Base-by-base conservation (phyloP, 108 stramenopile genomes). In the Nitzschia inconspicua region DNA sequence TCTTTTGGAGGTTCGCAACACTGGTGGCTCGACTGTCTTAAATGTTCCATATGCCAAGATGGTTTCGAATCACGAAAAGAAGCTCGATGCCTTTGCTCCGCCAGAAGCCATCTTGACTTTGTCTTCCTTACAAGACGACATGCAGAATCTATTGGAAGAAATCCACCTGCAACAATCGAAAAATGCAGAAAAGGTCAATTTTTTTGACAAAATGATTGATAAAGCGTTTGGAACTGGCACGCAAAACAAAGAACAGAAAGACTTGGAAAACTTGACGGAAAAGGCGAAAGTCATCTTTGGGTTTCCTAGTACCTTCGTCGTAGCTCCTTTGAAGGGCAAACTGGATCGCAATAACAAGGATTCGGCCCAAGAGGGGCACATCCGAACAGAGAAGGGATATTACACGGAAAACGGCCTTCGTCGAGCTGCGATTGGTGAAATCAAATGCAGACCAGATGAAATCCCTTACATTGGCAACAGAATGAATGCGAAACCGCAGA, bases 131-230 rank as follows among this genome's bases (percentile, higher is more conserved):
- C 83, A 80, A 60, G 14, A 58, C 8, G 85, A 89, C 39, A 82
- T 86, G 60, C 85, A 70, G 10, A 86, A 79, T 67, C 52, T 89
- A 29, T 57, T 94, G 28, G 93, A 94, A 54, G 93, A 94, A 56
- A 75, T 91, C n/a, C 75, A 78, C 49, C 57, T 80, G 40, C 89
- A 94, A 59, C 75, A 87, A 52, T 44, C 65, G 31, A 88, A 94
- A 56, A 76, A 75, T n/a, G 53, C 65, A 13, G 55, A 66, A 16
- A 70, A 65, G 24, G 60, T 78, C 54, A 82, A 78, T 43, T 65
- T 89, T 50, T 31, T 91, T 3, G 85, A 86, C 51, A 72, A 85
- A 1, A 35, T 71, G 28, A 79, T 75, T 14, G 72, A 79, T 0
- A 75, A 54, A 25, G 28, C 91, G 10, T 83, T 85, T 46, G 72